These are phyloP conservation scores for Eimeria sp. DNA, from an alignment of 169 alveolate genomes.

Conservation along the genomic window DNA sequence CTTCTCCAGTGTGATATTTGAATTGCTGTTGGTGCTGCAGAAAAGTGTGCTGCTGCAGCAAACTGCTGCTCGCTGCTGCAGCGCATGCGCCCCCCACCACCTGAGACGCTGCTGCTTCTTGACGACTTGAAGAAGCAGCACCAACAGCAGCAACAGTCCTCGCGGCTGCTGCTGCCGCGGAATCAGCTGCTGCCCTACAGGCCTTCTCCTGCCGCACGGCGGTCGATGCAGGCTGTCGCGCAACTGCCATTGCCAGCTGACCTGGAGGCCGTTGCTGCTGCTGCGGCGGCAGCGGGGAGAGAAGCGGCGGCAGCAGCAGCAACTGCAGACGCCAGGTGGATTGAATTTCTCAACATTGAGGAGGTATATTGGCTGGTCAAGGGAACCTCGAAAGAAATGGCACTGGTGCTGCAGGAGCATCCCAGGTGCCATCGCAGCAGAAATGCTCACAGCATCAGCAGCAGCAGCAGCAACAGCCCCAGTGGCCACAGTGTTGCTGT, in stretches of 20 bases:
- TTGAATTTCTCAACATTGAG: constrained; percentile 17
- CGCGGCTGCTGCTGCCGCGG: constrained; percentile 44
- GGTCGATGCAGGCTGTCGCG: constrained; percentile 57
- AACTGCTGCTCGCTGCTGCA: constrained; percentile 48
- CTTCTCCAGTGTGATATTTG: not conserved
- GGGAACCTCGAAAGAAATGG: not conserved
- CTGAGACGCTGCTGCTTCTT: constrained; percentile 36
- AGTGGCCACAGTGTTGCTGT: not conserved
- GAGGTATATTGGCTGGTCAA: constrained; percentile 27
- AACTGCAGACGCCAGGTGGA: constrained; percentile 5
- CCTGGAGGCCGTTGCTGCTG: constrained; percentile 47
- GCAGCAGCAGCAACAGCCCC: constrained; percentile 55
- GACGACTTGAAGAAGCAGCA: constrained; percentile 59
- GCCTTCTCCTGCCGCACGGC: constrained; percentile 52
- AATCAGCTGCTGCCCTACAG: constrained; percentile 39
- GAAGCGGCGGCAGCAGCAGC: constrained; percentile 46
- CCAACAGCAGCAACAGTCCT: constrained; percentile 59
- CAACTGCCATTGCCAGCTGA: constrained; percentile 54
- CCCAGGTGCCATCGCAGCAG: constrained; percentile 8
- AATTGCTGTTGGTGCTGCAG: not conserved
- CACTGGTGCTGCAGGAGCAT: constrained; percentile 53
- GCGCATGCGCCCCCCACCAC: constrained; percentile 69
- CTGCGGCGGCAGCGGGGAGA: not conserved
- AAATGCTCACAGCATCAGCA: constrained; percentile 26
- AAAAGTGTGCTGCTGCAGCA: constrained; percentile 37